Conservation (phyloP, 192 early-diverging fungal species). For the Coemansia sp. region DNA sequence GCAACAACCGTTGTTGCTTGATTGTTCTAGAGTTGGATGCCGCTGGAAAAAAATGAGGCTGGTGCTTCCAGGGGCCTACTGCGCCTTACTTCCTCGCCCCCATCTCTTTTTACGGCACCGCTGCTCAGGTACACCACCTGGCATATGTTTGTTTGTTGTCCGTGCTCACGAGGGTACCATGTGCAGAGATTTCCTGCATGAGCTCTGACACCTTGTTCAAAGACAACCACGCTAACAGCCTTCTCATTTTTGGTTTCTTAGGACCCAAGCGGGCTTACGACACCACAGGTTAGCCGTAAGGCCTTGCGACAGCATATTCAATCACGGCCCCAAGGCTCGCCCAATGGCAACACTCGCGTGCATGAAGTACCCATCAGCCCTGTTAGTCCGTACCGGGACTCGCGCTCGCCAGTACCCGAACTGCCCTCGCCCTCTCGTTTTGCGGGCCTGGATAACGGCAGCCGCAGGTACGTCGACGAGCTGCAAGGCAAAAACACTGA, state of each 20-base stretch:
- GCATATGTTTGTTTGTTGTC: slow-evolving; percentile 1
- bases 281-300: slow-evolving; percentile 42
- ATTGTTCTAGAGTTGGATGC: neutral
- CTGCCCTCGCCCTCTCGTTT: slow-evolving; percentile 31
- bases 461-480: slow-evolving; percentile 18
- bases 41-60: neutral
- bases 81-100: neutral
- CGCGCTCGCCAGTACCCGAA: slow-evolving; percentile 18
- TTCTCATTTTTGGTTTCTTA: slow-evolving; percentile 13
- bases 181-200: neutral
- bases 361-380: slow-evolving; percentile 38
- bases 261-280: slow-evolving; percentile 44
- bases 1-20: neutral
- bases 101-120: neutral
- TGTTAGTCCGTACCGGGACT: slow-evolving; percentile 30
- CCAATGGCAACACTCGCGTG: neutral
- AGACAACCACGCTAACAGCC: neutral
- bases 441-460: slow-evolving; percentile 16
- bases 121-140: neutral
- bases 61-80: slow-evolving; percentile 5
- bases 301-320: slow-evolving; percentile 28
- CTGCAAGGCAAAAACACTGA: slow-evolving; percentile 35
- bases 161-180: slow-evolving; percentile 7
- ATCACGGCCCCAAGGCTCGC: slow-evolving; percentile 12
- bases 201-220: neutral